Evolutionary conservation across 2,329 filamentous ascomycete genomes (phyloP).

Genomic region (Colletotrichum sp.): DNA sequence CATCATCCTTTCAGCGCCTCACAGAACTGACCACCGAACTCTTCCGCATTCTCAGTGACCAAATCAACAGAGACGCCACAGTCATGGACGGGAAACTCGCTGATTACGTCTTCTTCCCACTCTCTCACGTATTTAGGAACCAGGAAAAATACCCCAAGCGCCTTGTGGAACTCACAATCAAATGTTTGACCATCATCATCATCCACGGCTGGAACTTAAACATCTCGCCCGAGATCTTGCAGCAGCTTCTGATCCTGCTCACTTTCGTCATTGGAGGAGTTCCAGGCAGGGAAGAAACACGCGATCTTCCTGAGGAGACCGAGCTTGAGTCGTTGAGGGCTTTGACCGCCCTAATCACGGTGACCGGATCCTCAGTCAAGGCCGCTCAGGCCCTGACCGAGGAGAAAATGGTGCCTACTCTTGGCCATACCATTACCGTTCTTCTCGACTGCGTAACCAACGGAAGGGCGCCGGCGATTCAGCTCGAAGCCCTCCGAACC

Average conservation of each 20-base stretch:
- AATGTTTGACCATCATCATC: constrained; percentile 76
- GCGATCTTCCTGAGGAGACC: constrained; percentile 72
- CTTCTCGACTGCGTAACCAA: constrained; percentile 76
- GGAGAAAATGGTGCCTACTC: constrained; percentile 70
- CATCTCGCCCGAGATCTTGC: constrained; percentile 74
- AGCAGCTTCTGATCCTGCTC: constrained; percentile 84
- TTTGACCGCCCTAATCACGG: constrained; percentile 67
- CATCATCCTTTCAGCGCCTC: constrained; percentile 46
- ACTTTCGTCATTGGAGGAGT: constrained; percentile 80
- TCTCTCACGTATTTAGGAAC: constrained; percentile 83
- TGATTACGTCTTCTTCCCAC: constrained; percentile 93
- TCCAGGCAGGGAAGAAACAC: constrained; percentile 56
- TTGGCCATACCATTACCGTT: constrained; percentile 83
- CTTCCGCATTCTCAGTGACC: constrained; percentile 48
- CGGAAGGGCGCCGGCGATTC: constrained; percentile 68
- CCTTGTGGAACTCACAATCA: constrained; percentile 76
- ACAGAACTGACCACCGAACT: constrained; percentile 49
- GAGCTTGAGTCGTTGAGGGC: constrained; percentile 73
- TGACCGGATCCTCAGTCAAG: constrained; percentile 55
- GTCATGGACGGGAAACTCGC: constrained; percentile 80
- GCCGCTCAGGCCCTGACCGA: constrained; percentile 56
- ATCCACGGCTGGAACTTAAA: constrained; percentile 77
- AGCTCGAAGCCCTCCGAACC: constrained; percentile 70
- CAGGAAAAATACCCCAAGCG: constrained; percentile 73
- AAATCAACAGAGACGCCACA: constrained; percentile 45